Conservation (phyloP, 2,329 filamentous ascomycete genomes). For the Berkeleyomyces rouxiae region DNA sequence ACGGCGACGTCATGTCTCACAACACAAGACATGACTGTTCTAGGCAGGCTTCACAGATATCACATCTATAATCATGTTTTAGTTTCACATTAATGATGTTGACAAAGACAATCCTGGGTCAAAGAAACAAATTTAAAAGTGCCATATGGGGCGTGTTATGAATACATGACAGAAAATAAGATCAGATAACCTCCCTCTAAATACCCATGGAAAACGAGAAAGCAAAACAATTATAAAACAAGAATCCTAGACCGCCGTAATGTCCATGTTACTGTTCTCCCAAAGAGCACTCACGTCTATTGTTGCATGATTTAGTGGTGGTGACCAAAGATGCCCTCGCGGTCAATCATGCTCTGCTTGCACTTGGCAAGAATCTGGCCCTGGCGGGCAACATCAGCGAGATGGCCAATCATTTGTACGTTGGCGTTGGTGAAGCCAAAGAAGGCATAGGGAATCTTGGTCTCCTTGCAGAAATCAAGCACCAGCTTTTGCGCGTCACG, state of each 20-base stretch:
- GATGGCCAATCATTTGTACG: slow-evolving; percentile 56
- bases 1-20: not conserved
- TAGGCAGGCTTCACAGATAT: not conserved
- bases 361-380: slow-evolving; percentile 63
- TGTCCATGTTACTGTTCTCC: not conserved
- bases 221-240: not conserved
- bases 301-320: slow-evolving; percentile 12
- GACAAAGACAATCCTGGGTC: not conserved
- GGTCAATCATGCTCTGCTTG: slow-evolving; percentile 26
- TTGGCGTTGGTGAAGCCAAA: slow-evolving; percentile 78
- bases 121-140: too few relatives aligned
- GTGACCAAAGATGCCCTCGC: slow-evolving; percentile 12
- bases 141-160: too few relatives aligned
- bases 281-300: not conserved
- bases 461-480: slow-evolving; percentile 65
- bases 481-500: slow-evolving; percentile 59
- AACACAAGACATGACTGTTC: too few relatives aligned
- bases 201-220: not conserved
- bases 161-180: not conserved
- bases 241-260: not conserved
- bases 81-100: not conserved
- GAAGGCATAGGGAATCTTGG: slow-evolving; percentile 67
- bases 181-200: not conserved
- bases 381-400: slow-evolving; percentile 67
- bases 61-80: not conserved